Evolutionary conservation across 805 yeast genomes (phyloP).

Genomic region (Ogataea neopini): DNA sequence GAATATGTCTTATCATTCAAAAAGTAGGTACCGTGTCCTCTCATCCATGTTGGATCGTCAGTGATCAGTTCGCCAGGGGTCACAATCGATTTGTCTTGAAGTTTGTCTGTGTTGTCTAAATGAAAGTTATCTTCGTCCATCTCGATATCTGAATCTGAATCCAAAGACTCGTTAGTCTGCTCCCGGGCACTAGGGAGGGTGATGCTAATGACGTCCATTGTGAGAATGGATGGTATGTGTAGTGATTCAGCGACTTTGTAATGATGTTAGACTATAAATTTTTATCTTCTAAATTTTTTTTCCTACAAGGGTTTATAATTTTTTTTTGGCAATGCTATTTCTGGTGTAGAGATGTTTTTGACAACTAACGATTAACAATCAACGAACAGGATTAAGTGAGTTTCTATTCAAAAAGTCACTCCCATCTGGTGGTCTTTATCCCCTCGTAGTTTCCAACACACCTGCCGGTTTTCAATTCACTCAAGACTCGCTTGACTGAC

Average conservation of each 20-base stretch:
- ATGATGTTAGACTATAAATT: no score
- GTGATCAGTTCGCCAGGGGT: slow-evolving; percentile 98
- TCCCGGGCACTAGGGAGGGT: slow-evolving; percentile 22
- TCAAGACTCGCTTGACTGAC: no score
- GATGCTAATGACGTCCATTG: slow-evolving; percentile 33
- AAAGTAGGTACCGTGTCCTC: slow-evolving; percentile 95
- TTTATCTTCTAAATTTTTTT: neutral
- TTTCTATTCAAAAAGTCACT: no score
- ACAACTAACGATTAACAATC: neutral
- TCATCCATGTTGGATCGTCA: slow-evolving; percentile 95
- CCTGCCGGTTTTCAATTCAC: no score
- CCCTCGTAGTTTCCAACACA: no score
- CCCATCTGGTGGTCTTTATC: no score
- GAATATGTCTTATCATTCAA: slow-evolving; percentile 75
- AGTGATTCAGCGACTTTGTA: no score
- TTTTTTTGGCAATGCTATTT: slow-evolving; percentile 1
- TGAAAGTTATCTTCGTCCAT: slow-evolving; percentile 15
- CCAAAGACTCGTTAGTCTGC: slow-evolving; percentile 17
- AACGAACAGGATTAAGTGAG: no score
- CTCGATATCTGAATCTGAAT: slow-evolving; percentile 27
- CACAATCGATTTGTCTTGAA: slow-evolving; percentile 46
- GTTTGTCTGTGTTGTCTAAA: slow-evolving; percentile 24
- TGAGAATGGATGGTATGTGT: no score
- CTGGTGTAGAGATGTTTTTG: neutral
- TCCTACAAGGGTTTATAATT: neutral